phyloP scores from a whole-genome alignment of 257 asterid genomes.

The Buddleja alternifolia region DNA sequence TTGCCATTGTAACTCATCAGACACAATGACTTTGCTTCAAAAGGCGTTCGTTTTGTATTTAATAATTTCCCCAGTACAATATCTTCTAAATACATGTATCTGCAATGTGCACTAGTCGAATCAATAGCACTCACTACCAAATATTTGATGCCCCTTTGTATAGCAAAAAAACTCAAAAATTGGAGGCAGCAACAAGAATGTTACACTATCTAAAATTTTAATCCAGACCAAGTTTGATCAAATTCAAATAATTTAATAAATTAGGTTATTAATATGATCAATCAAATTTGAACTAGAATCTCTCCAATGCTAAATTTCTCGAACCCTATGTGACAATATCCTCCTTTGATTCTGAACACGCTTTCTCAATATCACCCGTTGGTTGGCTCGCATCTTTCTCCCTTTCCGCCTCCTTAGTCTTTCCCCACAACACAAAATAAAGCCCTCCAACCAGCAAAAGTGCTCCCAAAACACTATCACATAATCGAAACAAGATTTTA shows the following conservation, averaged over 20 bases:
- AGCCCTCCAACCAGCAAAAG: conserved; percentile 69
- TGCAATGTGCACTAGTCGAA: too few species aligned
- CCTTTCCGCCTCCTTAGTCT: conserved; percentile 53
- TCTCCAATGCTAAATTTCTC: too few species aligned
- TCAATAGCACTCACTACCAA: too few species aligned
- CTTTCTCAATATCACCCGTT: conserved; percentile 47
- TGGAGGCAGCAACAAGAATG: neutral
- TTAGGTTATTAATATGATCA: too few species aligned
- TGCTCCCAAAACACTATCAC: conserved; percentile 70
- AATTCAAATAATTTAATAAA: too few species aligned
- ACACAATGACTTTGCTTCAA: too few species aligned
- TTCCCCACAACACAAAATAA: conserved; percentile 79
- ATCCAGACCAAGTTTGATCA: too few species aligned
- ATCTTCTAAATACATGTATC: too few species aligned
- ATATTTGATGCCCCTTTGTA: neutral
- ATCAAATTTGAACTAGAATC: too few species aligned
- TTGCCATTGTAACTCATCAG: too few species aligned
- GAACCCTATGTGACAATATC: conserved; percentile 5
- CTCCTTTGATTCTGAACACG: conserved; percentile 28
- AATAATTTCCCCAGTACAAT: too few species aligned
- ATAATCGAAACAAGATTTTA: neutral
- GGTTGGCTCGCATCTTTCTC: conserved; percentile 31
- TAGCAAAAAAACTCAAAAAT: neutral
- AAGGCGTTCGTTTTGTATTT: too few species aligned
- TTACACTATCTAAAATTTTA: neutral